Percentiles rank a stretch among this genome's conserved stretches.
Conservation (phyloP, 345 rosid species). For the Eucalyptus melliodora region DNA sequence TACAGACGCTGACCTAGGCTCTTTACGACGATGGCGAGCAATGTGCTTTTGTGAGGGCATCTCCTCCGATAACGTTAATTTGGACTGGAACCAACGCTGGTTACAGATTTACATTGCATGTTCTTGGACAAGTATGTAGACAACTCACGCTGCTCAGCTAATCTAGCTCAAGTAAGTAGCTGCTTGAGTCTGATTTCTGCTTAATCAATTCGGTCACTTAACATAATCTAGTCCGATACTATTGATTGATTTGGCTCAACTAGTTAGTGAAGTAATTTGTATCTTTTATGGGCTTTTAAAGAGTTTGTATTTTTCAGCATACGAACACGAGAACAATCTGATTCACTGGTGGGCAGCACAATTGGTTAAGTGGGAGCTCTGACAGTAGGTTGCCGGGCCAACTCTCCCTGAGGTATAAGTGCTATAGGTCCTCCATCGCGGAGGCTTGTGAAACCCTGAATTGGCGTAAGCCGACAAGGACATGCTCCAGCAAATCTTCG, state of each 20-base stretch:
- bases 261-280: background rate
- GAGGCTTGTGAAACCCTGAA: rapidly evolving
- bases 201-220: background rate
- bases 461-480: rapidly evolving
- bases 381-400: no score
- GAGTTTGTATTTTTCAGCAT: background rate
- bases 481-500: rapidly evolving
- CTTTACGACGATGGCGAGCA: background rate
- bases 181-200: background rate
- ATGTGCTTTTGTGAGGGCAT: background rate
- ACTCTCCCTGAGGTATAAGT: rapidly evolving
- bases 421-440: rapidly evolving
- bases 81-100: background rate
- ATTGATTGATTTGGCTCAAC: background rate
- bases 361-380: rapidly evolving
- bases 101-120: background rate
- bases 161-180: background rate
- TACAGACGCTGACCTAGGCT: background rate
- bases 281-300: background rate
- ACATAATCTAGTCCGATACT: background rate
- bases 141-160: background rate
- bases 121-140: background rate
- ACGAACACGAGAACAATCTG: background rate
- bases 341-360: rapidly evolving
- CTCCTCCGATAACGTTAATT: background rate